These are phyloP conservation scores for Podospora comata DNA, from an alignment of 495 filamentous ascomycete genomes.

Conservation along the genomic window DNA sequence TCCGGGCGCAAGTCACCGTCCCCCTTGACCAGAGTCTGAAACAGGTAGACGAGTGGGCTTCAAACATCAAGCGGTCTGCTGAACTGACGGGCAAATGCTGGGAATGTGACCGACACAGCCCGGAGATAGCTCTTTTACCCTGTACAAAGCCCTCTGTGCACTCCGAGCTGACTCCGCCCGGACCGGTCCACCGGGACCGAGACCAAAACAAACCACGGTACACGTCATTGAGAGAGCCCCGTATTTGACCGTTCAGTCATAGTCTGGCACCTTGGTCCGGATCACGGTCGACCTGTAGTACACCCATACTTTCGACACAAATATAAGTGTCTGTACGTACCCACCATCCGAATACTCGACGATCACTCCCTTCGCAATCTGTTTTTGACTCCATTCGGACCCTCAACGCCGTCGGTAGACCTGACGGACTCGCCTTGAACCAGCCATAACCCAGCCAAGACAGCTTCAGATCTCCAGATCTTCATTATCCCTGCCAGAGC, in stretches of 20 bases:
- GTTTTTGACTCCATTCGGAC: conserved; percentile 1
- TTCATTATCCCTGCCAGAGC: background rate
- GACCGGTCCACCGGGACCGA: conserved; percentile 3
- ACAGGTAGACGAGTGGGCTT: conserved; percentile 13
- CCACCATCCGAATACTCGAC: conserved; percentile 6
- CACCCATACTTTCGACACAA: conserved; percentile 1
- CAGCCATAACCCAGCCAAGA: background rate
- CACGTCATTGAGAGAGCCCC: background rate
- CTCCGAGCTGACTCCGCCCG: conserved; percentile 1
- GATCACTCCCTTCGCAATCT: conserved; percentile 15
- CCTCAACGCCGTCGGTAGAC: conserved; percentile 13
- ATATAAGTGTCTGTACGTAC: conserved; percentile 18
- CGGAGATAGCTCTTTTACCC: background rate
- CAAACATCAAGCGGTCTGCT: conserved; percentile 10
- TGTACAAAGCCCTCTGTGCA: background rate
- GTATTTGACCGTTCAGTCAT: background rate
- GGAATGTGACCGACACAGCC: background rate
- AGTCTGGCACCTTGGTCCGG: conserved; percentile 11
- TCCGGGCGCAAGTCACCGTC: background rate
- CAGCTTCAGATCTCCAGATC: background rate
- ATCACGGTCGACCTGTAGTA: conserved; percentile 11
- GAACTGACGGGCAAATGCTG: background rate
- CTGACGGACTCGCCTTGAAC: background rate
- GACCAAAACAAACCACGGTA: conserved; percentile 9
- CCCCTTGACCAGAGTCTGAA: conserved; percentile 13